phyloP scores from a whole-genome alignment of 768 basidiomycete species.

The Phaffia australis region DNA sequence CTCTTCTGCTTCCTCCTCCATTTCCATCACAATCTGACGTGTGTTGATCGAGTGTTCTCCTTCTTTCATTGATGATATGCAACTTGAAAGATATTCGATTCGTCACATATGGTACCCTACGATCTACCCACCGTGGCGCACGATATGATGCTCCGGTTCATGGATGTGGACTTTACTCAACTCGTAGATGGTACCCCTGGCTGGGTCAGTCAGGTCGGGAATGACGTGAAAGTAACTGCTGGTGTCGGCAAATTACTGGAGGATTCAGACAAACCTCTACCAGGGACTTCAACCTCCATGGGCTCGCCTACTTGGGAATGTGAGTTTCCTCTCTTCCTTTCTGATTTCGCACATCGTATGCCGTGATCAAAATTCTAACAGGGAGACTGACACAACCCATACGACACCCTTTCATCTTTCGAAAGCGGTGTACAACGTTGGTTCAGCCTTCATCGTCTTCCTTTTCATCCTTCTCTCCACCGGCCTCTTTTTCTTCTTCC shows the following conservation, averaged over 20 bases:
- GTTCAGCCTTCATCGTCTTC: constrained; percentile 74
- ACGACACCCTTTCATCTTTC: neutral
- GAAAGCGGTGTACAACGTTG: constrained; percentile 86
- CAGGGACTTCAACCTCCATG: neutral
- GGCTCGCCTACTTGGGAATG: constrained; percentile 64
- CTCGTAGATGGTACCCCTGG: constrained; percentile 68
- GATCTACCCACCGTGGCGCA: constrained; percentile 80
- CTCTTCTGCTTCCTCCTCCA: neutral
- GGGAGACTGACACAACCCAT: neutral
- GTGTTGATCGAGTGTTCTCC: neutral
- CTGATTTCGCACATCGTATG: neutral
- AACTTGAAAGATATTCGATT: constrained; percentile 60
- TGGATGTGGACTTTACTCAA: constrained; percentile 76
- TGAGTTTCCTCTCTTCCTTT: constrained; percentile 32
- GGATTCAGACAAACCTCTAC: neutral
- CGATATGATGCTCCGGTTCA: constrained; percentile 98
- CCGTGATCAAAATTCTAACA: neutral
- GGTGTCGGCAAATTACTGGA: neutral
- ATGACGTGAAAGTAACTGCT: constrained; percentile 35
- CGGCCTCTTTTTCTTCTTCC: constrained; percentile 70
- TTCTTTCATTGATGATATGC: neutral
- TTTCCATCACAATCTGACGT: neutral
- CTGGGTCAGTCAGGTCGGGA: constrained; percentile 71
- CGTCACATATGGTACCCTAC: constrained; percentile 79
- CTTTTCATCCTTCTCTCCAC: constrained; percentile 58